phyloP scores from a whole-genome alignment of 352 stramenopile genomes.

The Globisporangium takayamanum region DNA sequence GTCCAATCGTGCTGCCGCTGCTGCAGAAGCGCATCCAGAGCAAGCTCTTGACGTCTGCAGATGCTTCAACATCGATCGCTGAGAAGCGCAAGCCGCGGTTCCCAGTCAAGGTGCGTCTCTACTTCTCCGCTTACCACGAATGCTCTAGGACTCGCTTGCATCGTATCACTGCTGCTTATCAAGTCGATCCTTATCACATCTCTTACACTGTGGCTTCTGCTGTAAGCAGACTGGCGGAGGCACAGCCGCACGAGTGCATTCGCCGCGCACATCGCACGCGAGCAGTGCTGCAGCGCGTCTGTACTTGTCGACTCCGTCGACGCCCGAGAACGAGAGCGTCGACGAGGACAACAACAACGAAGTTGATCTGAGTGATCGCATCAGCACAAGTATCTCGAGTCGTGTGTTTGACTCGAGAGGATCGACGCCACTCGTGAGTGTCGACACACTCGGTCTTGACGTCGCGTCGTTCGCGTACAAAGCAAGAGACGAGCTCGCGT shows the following conservation, averaged over 20 bases:
- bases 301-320: background rate
- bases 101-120: conserved; percentile 11
- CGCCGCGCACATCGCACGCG: background rate
- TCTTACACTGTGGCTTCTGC: background rate
- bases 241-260: background rate
- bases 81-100: conserved; percentile 31
- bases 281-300: background rate
- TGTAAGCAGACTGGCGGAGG: background rate
- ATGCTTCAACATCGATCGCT: conserved; percentile 9
- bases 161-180: background rate
- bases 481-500: conserved; percentile 13
- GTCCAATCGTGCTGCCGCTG: conserved; percentile 36
- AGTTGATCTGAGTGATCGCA: conserved; percentile 1
- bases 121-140: background rate
- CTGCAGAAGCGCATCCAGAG: conserved; percentile 36
- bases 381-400: background rate
- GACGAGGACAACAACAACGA: background rate
- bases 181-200: too few relatives aligned
- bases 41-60: conserved; percentile 11
- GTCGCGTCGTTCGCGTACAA: conserved; percentile 52
- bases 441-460: conserved; percentile 49
- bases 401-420: conserved; percentile 1
- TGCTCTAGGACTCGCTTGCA: background rate
- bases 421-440: conserved; percentile 25
- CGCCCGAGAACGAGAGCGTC: background rate